Base-by-base conservation (phyloP, 2,329 filamentous ascomycete species). In the Alternaria novae-zelandiae region DNA sequence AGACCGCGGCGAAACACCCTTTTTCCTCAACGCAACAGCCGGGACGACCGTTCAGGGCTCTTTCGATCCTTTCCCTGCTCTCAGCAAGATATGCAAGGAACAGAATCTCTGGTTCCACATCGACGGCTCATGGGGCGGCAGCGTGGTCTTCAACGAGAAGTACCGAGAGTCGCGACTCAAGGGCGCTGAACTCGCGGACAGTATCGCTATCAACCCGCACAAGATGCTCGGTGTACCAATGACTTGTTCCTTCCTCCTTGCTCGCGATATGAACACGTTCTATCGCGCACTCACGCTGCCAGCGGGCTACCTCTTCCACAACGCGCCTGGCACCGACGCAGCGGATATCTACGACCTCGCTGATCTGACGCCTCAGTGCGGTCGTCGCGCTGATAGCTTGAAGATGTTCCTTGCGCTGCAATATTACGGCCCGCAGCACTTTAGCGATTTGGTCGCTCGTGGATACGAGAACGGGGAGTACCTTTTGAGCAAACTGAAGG, bases 141-240 rank as follows among this genome's bases (percentile, higher is more conserved):
- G 90, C 1, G 93, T 92, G 63, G 86, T 92, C 68, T 97, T 98
- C 71, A 74, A 73, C 65, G 13, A 58, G 81, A 91, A 89, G 0
- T 73, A 84, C n/a, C 68, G 91, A 46, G 83, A 82, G 49, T 71
- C 82, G 57, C 92, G 93, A 75, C 82, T 98, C 10, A 79, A 83
- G 1, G 95, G 95, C 13, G 84, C 87, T 3, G 86, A 94, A 47
- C 85, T 90, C 44, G 96, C 94, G 10, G 87, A 97, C 80, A 93
- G 89, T 13, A 84, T 98, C 43, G 93, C 94, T 2, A 87, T 97
- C 58, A 98, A 97, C 80, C 94, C 96, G 61, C 96, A 99, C 83
- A 98, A 98, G 83, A 98, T 98, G 96, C 87, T 98, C 76, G 93
- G 93, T 62, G 92, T 93, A 3, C 95, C 96, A 0, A 83, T 96